phyloP scores from a whole-genome alignment of 2,329 filamentous ascomycete species.

The Botrytis sinoallii region DNA sequence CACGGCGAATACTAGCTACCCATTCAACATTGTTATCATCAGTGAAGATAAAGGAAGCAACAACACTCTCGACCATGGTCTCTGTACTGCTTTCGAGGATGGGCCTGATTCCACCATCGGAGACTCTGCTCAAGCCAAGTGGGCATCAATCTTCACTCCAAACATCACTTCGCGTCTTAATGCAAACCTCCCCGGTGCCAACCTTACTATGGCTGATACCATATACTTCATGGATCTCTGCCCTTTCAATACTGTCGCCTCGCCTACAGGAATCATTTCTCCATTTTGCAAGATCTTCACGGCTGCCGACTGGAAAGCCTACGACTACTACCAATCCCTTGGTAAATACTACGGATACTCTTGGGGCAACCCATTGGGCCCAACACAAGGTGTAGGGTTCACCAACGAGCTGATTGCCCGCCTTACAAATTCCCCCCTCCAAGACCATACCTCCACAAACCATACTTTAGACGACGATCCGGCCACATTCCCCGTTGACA shows the following conservation, averaged over 20 bases:
- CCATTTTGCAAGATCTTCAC: conserved; percentile 76
- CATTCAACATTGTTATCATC: conserved; percentile 62
- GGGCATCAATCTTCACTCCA: conserved; percentile 61
- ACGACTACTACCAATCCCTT: conserved; percentile 77
- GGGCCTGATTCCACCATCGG: conserved; percentile 51
- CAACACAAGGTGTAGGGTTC: conserved; percentile 84
- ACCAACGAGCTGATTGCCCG: conserved; percentile 84
- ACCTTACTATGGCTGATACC: conserved; percentile 60
- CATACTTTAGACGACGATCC: conserved; percentile 66
- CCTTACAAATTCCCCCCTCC: conserved; percentile 65
- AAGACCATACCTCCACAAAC: conserved; percentile 74
- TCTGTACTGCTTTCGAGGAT: conserved; percentile 68
- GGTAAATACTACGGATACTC: conserved; percentile 84
- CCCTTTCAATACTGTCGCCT: conserved; percentile 76
- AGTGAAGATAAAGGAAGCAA: conserved; percentile 66
- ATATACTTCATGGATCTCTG: conserved; percentile 85
- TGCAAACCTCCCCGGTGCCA: conserved; percentile 61
- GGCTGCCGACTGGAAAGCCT: conserved; percentile 67
- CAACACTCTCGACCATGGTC: conserved; percentile 76
- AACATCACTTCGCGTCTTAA: conserved; percentile 70
- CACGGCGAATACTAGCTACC: conserved; percentile 43
- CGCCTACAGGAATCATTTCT: conserved; percentile 54
- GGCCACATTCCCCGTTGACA: conserved; percentile 68
- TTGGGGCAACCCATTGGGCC: conserved; percentile 71
- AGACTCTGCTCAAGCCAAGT: conserved; percentile 52